phyloP scores from a whole-genome alignment of 2,329 filamentous ascomycete genomes.

The Geosmithia putterillii region DNA sequence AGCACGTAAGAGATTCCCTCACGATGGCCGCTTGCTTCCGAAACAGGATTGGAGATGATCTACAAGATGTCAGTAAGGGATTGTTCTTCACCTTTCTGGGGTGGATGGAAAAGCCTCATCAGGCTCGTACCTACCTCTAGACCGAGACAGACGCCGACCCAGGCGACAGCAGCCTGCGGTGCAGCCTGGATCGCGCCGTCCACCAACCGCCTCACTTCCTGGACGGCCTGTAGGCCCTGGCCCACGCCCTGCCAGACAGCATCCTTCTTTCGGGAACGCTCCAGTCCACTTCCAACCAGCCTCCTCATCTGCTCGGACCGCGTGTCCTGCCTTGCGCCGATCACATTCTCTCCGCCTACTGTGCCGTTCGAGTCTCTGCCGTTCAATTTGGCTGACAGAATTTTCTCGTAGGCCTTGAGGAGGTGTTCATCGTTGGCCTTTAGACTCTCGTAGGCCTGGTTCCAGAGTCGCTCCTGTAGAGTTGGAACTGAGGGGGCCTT shows the following conservation, averaged over 20 bases:
- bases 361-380: neutral
- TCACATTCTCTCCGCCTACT: too few species aligned
- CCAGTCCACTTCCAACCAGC: conserved; percentile 12
- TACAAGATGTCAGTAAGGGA: conserved; percentile 5
- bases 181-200: conserved; percentile 12
- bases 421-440: conserved; percentile 5
- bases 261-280: conserved; percentile 11
- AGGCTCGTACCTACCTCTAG: conserved; percentile 14
- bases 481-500: neutral
- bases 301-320: conserved; percentile 14
- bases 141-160: conserved; percentile 19
- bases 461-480: conserved; percentile 8
- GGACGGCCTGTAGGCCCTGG: conserved; percentile 9
- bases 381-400: conserved; percentile 6
- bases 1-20: conserved; percentile 20
- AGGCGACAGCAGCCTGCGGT: conserved; percentile 22
- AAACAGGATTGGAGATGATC: conserved; percentile 16
- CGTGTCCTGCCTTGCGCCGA: conserved; percentile 6
- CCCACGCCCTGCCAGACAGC: conserved; percentile 11
- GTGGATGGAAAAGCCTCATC: neutral
- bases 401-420: conserved; percentile 9
- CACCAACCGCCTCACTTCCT: conserved; percentile 11
- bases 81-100: conserved; percentile 1
- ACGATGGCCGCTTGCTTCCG: conserved; percentile 14
- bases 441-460: conserved; percentile 9